Base-by-base conservation (phyloP, 129 eudicot genomes). In the Scalesia atractyloides region DNA sequence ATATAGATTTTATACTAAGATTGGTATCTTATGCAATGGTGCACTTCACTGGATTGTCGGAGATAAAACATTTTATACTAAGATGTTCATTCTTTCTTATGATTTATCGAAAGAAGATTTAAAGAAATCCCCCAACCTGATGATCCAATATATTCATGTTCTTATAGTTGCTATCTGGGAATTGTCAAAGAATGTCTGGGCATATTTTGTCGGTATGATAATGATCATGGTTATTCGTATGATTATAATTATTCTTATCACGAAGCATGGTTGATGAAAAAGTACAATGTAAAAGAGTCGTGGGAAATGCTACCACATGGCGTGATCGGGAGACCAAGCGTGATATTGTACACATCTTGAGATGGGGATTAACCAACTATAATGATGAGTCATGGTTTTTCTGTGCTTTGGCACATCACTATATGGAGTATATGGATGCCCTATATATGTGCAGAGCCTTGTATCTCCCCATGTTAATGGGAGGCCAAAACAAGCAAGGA, bases 161-260 rank as follows among this genome's bases (percentile, higher is more conserved):
- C 3, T 64, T 16, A 4, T 9, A 6, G 11, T 8, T 0, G 16
- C 4, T 5, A 9, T 0, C 37, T 67, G 3, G 72, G 72, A 18
- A 18, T 48, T 47, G 9, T 66, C 11, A 36, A 66, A 5, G 71
- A 66, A 24, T 44, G 71, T 12, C 12, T 66, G 14, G 44, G 72
- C 69, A n/a, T 47, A 26, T 67, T 44, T 47, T 2, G 24, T 65
- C 7, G 18, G 3, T 1, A 2, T 9, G 7, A 9, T n/a, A n/a
- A n/a, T n/a, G n/a, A n/a, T n/a, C n/a, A n/a, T n/a, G n/a, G 1
- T 13, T 24, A 24, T 24, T 24, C 26, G 26, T 24, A 24, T 24
- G 26, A 24, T 24, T 24, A 24, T 51, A 19, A 7, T 15, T 1
- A 11, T 51, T 0, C 2, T 66, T 5, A 44, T 66, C 17, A 66